phyloP scores from a whole-genome alignment of 2,329 filamentous ascomycete genomes.

The Penicillium sp. region DNA sequence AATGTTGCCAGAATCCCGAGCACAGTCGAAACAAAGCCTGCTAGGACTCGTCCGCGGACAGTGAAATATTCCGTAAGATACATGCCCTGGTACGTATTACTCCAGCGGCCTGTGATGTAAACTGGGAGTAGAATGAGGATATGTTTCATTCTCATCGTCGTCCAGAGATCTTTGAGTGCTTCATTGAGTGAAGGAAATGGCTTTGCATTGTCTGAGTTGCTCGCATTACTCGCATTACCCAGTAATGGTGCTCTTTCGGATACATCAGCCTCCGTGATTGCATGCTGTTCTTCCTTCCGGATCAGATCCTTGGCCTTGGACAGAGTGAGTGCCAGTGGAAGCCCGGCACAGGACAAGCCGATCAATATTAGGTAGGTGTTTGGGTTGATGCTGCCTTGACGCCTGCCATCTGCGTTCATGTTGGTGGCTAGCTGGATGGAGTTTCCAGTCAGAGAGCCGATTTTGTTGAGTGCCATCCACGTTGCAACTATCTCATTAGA shows the following conservation, averaged over 20 bases:
- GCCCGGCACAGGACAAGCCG: conserved; percentile 41
- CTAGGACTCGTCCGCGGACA: not conserved
- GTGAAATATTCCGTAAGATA: conserved; percentile 33
- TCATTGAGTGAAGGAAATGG: not conserved
- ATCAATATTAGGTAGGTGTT: conserved; percentile 40
- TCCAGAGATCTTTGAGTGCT: conserved; percentile 33
- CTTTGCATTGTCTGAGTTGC: not conserved
- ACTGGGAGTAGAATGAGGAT: conserved; percentile 48
- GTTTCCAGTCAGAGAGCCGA: conserved; percentile 50
- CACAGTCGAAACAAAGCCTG: not conserved
- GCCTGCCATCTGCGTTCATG: conserved; percentile 28
- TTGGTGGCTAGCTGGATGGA: conserved; percentile 50
- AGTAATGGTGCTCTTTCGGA: not conserved
- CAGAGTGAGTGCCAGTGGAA: conserved; percentile 42
- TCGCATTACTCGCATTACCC: not conserved
- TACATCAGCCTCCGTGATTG: conserved; percentile 10
- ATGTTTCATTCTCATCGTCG: conserved; percentile 39
- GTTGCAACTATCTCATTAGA: conserved; percentile 36
- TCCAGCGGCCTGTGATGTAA: conserved; percentile 49
- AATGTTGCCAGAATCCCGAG: not conserved
- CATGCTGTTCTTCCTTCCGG: conserved; percentile 32
- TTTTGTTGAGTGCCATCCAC: conserved; percentile 50
- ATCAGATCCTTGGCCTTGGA: conserved; percentile 45
- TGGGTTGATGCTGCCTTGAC: conserved; percentile 43
- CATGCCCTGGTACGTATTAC: conserved; percentile 47